phyloP scores from a whole-genome alignment of 2,329 filamentous ascomycete species.

The Fusarium denticulatum region DNA sequence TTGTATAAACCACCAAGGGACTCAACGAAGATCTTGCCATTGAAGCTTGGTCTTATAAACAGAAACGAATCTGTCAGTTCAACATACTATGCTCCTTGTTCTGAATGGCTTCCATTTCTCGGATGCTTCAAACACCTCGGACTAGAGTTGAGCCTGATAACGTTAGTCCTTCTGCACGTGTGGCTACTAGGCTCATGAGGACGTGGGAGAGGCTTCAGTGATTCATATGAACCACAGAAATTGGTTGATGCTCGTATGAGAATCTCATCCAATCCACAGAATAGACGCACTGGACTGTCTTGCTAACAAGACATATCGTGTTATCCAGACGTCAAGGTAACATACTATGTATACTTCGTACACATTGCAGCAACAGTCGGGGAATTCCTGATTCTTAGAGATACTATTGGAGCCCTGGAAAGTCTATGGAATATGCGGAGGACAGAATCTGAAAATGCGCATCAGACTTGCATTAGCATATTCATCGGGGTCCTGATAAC shows the following conservation, averaged over 20 bases:
- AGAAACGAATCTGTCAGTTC: not conserved
- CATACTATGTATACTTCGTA: not conserved
- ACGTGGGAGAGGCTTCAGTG: not conserved
- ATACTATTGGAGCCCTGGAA: not conserved
- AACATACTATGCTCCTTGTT: not conserved
- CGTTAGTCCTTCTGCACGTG: not conserved
- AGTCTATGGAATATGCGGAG: not conserved
- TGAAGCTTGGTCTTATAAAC: not conserved
- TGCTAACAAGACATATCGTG: not conserved
- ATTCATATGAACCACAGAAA: not conserved
- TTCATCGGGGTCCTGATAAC: not conserved
- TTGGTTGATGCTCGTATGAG: not conserved
- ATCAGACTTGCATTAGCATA: conserved; percentile 28
- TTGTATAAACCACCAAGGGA: not conserved
- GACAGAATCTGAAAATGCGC: not conserved
- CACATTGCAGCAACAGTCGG: not conserved
- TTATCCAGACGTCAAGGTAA: not conserved
- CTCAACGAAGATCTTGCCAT: not conserved
- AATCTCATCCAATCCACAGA: not conserved
- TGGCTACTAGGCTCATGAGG: not conserved
- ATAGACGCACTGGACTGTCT: not conserved
- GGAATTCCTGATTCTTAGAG: not conserved
- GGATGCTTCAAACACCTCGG: not conserved
- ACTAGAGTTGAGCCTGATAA: not conserved
- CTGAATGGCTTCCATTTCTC: not conserved